Conservation (phyloP, 1,284 basidiomycete genomes). For the Laetiporus sulphureus region DNA sequence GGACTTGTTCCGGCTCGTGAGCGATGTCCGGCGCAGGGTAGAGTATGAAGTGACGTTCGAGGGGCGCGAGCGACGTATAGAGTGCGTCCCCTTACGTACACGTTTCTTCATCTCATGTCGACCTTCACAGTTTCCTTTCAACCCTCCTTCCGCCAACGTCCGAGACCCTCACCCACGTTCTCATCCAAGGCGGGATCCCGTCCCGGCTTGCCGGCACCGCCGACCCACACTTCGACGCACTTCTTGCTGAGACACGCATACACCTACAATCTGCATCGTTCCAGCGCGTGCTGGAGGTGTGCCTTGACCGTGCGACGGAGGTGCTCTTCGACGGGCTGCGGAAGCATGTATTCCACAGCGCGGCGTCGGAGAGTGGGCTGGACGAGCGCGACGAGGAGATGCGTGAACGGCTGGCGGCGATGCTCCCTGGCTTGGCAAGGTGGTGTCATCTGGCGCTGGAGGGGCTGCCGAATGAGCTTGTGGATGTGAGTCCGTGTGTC, state of each 20-base stretch:
- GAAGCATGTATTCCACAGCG: constrained; percentile 43
- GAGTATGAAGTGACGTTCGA: constrained; percentile 67
- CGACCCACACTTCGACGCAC: constrained; percentile 49
- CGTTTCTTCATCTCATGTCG: neutral
- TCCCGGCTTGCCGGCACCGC: constrained; percentile 19
- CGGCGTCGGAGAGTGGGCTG: constrained; percentile 12
- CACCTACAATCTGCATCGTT: constrained; percentile 69
- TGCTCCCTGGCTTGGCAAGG: constrained; percentile 72
- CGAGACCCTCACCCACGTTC: constrained; percentile 60
- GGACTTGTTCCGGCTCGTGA: constrained; percentile 64
- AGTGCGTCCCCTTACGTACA: constrained; percentile 30
- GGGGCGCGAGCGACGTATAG: constrained; percentile 48
- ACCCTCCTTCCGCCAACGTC: constrained; percentile 67
- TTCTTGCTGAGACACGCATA: constrained; percentile 65
- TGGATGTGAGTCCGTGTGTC: constrained; percentile 58
- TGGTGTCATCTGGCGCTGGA: constrained; percentile 72
- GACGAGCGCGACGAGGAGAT: constrained; percentile 14
- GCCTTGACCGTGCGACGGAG: constrained; percentile 62
- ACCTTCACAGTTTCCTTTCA: constrained; percentile 54
- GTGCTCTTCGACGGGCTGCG: constrained; percentile 48
- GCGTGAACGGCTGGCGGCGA: constrained; percentile 48
- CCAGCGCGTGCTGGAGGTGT: constrained; percentile 54
- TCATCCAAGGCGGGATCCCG: constrained; percentile 54
- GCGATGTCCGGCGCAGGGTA: constrained; percentile 65
- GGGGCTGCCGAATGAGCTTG: constrained; percentile 73